Evolutionary conservation across 192 early-diverging fungal species (phyloP).

Genomic region (Coemansia asiatica): DNA sequence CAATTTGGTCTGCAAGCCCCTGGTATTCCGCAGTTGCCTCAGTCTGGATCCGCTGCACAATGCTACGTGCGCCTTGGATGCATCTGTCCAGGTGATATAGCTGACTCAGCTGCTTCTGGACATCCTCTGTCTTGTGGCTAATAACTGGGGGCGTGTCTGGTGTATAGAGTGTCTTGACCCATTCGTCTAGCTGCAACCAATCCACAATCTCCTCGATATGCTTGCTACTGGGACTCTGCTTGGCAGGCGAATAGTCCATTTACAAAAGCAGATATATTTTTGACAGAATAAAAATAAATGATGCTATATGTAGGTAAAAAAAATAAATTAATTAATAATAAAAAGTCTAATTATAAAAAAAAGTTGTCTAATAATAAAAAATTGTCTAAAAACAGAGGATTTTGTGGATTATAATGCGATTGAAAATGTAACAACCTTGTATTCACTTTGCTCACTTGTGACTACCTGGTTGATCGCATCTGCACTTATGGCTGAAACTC

Average conservation of each 20-base stretch:
- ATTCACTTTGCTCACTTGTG: too few species aligned
- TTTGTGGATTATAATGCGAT: too few species aligned
- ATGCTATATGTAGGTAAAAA: background rate
- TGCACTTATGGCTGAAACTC: constrained; percentile 1
- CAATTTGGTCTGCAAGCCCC: constrained; percentile 13
- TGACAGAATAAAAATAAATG: too few species aligned
- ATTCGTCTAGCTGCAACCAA: constrained; percentile 26
- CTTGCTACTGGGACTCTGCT: background rate
- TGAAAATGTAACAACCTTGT: too few species aligned
- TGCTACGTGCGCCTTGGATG: constrained; percentile 1
- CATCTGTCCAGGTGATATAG: constrained; percentile 12
- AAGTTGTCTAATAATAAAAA: too few species aligned
- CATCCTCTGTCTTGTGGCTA: constrained; percentile 2
- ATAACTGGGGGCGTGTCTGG: constrained; percentile 28
- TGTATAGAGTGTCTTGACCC: constrained; percentile 37
- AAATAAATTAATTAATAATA: background rate
- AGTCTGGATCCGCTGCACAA: constrained; percentile 16
- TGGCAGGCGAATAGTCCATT: background rate
- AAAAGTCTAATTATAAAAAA: too few species aligned
- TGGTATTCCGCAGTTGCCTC: constrained; percentile 36
- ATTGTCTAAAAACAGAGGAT: too few species aligned
- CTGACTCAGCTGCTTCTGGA: constrained; percentile 20
- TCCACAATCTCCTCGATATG: background rate
- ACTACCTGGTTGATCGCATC: background rate
- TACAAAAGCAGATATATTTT: too few species aligned